Conservation (phyloP, 352 stramenopile genomes). For the Globisporangium viniferum region DNA sequence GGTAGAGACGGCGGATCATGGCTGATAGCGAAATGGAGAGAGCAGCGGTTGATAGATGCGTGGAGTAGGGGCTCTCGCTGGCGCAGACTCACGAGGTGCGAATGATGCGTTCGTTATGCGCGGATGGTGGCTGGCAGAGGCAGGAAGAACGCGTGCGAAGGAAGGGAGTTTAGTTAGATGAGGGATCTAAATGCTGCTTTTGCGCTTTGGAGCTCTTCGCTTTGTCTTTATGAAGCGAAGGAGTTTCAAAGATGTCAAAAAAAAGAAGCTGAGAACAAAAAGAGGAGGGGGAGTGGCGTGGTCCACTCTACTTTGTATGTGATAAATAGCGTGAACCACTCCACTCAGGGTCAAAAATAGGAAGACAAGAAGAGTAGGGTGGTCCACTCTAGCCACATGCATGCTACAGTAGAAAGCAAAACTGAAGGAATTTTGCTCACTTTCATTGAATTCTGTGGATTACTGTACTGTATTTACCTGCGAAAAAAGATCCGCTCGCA, state of each 20-base stretch:
- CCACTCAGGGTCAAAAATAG: neutral
- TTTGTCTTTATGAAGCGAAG: neutral
- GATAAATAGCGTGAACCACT: neutral
- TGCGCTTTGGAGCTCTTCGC: neutral
- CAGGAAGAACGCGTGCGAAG: neutral
- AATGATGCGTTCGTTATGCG: neutral
- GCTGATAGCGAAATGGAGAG: neutral
- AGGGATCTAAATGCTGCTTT: neutral
- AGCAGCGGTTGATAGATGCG: neutral
- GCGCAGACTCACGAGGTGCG: neutral
- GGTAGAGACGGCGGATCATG: slow-evolving; percentile 13
- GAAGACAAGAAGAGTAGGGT: neutral
- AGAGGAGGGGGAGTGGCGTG: neutral
- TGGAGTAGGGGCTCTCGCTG: neutral
- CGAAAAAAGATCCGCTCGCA: neutral
- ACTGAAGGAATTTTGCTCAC: neutral
- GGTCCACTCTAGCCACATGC: neutral
- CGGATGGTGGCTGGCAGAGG: neutral
- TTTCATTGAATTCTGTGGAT: neutral
- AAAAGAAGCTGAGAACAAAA: neutral
- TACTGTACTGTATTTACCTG: neutral
- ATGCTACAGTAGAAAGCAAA: no score
- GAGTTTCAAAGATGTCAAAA: neutral
- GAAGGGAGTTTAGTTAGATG: neutral
- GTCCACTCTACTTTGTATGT: neutral